Evolutionary conservation across 2,329 filamentous ascomycete species (phyloP).

Genomic region (Emydomyces testavorans): DNA sequence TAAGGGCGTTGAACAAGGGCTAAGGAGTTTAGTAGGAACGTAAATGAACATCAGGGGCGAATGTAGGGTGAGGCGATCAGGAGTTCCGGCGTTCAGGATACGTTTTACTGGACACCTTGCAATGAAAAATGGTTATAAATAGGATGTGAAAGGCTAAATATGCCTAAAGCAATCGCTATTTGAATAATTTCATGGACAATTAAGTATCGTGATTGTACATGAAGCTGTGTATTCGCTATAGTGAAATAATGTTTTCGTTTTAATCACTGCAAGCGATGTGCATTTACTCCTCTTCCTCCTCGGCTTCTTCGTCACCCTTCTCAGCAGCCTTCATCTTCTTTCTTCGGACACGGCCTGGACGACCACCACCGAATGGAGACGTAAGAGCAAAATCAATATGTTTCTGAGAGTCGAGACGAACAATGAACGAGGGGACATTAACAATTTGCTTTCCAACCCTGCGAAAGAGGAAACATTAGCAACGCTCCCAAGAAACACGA

Average conservation of each 20-base stretch:
- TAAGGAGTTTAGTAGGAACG: slow-evolving; percentile 27
- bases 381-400: slow-evolving; percentile 98
- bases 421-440: slow-evolving; percentile 98
- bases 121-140: background rate
- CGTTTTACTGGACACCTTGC: background rate
- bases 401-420: slow-evolving; percentile 99
- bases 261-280: slow-evolving; percentile 18
- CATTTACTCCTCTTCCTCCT: slow-evolving; percentile 69
- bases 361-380: slow-evolving; percentile 95
- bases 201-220: slow-evolving; percentile 7
- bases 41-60: background rate
- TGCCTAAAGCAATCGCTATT: too few relatives aligned
- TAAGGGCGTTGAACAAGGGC: slow-evolving; percentile 30
- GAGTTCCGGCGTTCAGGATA: background rate
- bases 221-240: slow-evolving; percentile 2
- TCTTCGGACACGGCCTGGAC: slow-evolving; percentile 93
- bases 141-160: background rate
- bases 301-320: slow-evolving; percentile 46
- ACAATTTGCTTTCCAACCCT: slow-evolving; percentile 99
- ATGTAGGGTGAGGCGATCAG: background rate
- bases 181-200: slow-evolving; percentile 7
- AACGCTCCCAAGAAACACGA: background rate
- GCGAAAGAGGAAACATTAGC: slow-evolving; percentile 11
- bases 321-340: slow-evolving; percentile 99
- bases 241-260: background rate